Evolutionary conservation across 345 rosid species (phyloP), one percentile per base, ranked within the genome.

Genomic region (Brassica carinata): DNA sequence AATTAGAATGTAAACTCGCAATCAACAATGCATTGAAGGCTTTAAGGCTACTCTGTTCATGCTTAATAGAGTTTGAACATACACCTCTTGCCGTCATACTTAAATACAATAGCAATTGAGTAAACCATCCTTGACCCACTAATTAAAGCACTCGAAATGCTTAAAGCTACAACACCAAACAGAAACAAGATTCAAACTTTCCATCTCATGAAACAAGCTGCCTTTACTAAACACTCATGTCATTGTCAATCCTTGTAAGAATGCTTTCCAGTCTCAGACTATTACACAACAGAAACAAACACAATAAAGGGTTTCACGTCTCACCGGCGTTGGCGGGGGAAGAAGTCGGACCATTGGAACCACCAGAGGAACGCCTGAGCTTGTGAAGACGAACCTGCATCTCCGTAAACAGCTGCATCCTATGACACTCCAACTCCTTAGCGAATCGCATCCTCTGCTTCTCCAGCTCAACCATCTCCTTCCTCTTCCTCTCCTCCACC

Each of bases 391-490:
- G 98, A 72, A 94, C 90, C 86, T 94, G 99, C 59, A 93, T 96
- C 80, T 96, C 99, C 14, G 94, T 91, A 72, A 96, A 94, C 69
- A 96, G 88, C 83, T 88, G 84, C 98, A 96, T 87, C 86, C 99
- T 91, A 86, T 96, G 97, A 77, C 87, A 90, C 85, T 96, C 99
- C 87, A 96, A 84, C 79, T 94, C 99, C 84, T 89, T 96, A 10
- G 97, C 88, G 31, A 96, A 94, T 79, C 91, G 84, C 99, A 96
- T 94, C 82, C 98, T 87, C 81, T 96, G 99, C 86, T 94, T 96
- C 90, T 96, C 99, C 88, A 96, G 75, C 79, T 96, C 99, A 71
- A 94, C 90, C 99, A 94, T 92, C 63, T 96, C 97, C 84, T 88
- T 94, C 79, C 91, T 72, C 79, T 94, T 96, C 83, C 88, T 95